Conservation (phyloP, 257 asterid species). For the Nicotiana undulata region DNA sequence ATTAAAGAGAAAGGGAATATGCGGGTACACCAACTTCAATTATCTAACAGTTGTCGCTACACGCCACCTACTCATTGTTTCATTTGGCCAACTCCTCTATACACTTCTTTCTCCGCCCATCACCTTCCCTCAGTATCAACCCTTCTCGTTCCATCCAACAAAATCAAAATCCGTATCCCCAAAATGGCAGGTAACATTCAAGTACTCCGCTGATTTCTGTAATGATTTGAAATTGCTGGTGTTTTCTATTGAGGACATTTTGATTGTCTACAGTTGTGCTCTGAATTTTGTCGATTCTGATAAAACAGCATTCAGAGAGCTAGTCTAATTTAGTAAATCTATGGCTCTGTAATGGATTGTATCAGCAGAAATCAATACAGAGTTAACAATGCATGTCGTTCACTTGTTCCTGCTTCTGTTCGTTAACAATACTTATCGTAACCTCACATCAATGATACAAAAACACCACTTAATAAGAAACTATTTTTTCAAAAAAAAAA, state of each 20-base stretch:
- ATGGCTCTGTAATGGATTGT: not conserved
- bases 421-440: too few species aligned
- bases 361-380: not conserved
- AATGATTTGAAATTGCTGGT: not conserved
- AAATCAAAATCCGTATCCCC: not conserved
- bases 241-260: not conserved
- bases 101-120: slow-evolving; percentile 1
- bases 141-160: not conserved
- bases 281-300: not conserved
- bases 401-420: not conserved
- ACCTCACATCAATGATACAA: not conserved
- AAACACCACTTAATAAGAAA: not conserved
- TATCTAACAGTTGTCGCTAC: not conserved
- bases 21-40: too few species aligned
- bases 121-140: not conserved
- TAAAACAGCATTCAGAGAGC: not conserved
- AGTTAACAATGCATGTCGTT: not conserved
- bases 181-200: slow-evolving; percentile 3
- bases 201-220: not conserved
- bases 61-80: not conserved
- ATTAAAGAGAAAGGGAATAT: too few species aligned
- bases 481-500: not conserved
- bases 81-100: not conserved
- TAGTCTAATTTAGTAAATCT: not conserved
- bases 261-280: not conserved